Evolutionary conservation across 345 rosid genomes (phyloP), one percentile per base, ranked within the genome.

Genomic region (Eutrema heterophyllum): DNA sequence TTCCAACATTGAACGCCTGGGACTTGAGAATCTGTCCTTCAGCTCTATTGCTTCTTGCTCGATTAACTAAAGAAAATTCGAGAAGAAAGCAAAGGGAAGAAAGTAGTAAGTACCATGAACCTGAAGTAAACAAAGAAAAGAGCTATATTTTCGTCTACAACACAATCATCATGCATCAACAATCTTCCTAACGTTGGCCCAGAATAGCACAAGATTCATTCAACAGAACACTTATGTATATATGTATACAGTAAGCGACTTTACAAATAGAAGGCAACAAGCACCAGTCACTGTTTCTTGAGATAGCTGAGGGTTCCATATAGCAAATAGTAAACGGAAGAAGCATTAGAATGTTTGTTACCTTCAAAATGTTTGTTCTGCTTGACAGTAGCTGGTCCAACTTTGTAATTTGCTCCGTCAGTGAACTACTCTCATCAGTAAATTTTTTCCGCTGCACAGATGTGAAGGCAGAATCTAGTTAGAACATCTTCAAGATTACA

Each of bases 1-100:
- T 78, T 91, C 97, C 80, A 94, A 64, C 68, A 59, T 57, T 30
- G 97, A 94, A 67, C 91, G 92, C 68, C 98, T 86, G 65, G 97
- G 90, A 79, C 65, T 85, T 38, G 82, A 71, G 70, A 88, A 94
- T 79, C 78, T 89, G 82, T 81, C 84, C 84, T 94, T 94, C 68
- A 94, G 87, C 83, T 91, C 97, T 32, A 85, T 63, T 15, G 85
- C 90, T 82, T 94, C 98, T 82, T 87, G 89, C 75, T 91, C 96
- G 51, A 94, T 85, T 63, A 89, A 53, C 98, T 94, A 72, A 15
- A 61, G 50, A 81, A 15, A 21, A 53, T 7, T 27, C 7, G 8
- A 64, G 67, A 44, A 41, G 5, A 68, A 30, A 57, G n/a, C 38
- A 0, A 64, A 15, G 29, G 38, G n/a, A 36, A 50, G 15, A 39